Conservation (phyloP, 2,329 filamentous ascomycete genomes). For the Colletotrichum viniferum region DNA sequence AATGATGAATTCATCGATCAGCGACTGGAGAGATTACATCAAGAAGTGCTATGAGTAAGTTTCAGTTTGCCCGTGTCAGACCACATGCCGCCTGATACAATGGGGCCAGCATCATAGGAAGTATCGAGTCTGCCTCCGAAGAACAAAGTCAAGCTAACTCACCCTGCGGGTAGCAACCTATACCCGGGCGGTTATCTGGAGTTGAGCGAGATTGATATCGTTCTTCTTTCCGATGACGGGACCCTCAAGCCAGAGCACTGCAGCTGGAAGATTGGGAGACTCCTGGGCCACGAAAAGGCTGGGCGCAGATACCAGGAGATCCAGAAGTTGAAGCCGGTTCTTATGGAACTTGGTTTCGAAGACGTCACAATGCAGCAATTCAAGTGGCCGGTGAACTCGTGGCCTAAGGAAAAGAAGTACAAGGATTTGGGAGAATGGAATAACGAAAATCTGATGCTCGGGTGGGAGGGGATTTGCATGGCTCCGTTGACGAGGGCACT, state of each 20-base stretch:
- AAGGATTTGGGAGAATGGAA: background rate
- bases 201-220: background rate
- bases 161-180: background rate
- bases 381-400: background rate
- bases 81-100: background rate
- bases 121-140: no score
- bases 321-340: background rate
- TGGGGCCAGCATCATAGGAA: no score
- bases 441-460: background rate
- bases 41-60: background rate
- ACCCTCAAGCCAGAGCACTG: background rate
- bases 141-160: no score
- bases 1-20: slow-evolving; percentile 57
- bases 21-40: slow-evolving; percentile 24
- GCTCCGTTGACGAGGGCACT: background rate
- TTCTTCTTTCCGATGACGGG: background rate
- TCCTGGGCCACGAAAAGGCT: background rate
- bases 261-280: background rate
- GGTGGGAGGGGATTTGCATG: background rate
- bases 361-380: background rate
- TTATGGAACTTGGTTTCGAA: background rate
- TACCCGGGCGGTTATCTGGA: background rate
- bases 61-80: no score
- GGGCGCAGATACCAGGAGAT: background rate
- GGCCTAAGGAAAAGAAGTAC: background rate